Base-by-base conservation (phyloP, 1,284 basidiomycete species). In the Mrakiaceae sp. region DNA sequence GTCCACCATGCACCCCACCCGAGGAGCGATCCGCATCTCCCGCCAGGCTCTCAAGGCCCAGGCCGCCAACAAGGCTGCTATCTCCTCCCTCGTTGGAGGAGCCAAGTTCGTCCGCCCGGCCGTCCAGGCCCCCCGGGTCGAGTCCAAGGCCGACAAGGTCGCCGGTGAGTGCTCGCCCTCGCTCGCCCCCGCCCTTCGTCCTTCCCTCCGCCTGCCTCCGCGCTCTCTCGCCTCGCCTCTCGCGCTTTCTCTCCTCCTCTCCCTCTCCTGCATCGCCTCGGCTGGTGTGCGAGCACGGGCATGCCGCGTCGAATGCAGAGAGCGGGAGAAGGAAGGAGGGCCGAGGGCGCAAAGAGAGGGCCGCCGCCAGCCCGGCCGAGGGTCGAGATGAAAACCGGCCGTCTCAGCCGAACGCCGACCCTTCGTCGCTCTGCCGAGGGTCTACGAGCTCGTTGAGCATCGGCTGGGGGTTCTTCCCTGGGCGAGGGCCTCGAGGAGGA, bases 21-120 rank as follows among this genome's bases (percentile, higher is more conserved):
- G 57, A 53, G 57, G 57, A 46, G 55, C 47, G 49, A 43, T 40
- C 40, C 42, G 51, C 27, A 49, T 64, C 46, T 59, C 57, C 51
- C 48, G 53, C 49, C 56, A 64, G 58, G 63, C 63, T 43, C 40
- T 58, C 47, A 58, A 60, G 57, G 63, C 63, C 52, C 50, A 58
- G 46, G 42, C 50, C 11, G 50, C 56, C 54, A 46, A 64, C 42
- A 58, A 58, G 57, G 63, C 63, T 57, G 44, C 52, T 58, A 52
- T 64, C 43, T 27, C 58, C 42, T 46, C 49, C 43, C 50, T 47
- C 42, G 50, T 50, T 27, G 50, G 27, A 27, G 27, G 27, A 27
- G 27, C 63, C 57, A 50, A 50, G 44, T 42, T 53, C 14, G 58
- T 40, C 57, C 50, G 58, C 9, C 57, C 56, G 8, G 49, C 63